These are phyloP conservation scores for Lupinus albus DNA, from an alignment of 306 rosid genomes.

Conservation along the genomic window DNA sequence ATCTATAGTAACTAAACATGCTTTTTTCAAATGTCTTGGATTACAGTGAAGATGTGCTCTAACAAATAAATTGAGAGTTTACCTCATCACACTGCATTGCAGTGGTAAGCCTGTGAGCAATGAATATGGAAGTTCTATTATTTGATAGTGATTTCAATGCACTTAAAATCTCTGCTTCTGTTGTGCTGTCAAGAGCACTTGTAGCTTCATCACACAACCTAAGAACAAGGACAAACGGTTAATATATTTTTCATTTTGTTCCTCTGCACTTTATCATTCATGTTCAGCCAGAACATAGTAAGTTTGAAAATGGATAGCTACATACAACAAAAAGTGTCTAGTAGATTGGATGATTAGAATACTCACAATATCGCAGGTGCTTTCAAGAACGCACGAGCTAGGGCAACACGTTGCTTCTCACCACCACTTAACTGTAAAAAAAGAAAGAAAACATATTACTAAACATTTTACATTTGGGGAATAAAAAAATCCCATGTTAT, in stretches of 20 bases:
- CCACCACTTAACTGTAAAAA: constrained; percentile 88
- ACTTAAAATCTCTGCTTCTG: constrained; percentile 89
- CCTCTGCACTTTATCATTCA: constrained; percentile 9
- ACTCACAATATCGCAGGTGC: constrained; percentile 89
- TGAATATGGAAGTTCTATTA: constrained; percentile 86
- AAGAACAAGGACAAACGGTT: constrained; percentile 18
- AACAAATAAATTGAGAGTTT: constrained; percentile 26
- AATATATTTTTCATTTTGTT: background rate
- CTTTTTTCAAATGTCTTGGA: background rate
- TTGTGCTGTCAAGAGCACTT: constrained; percentile 98
- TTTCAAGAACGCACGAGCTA: constrained; percentile 94
- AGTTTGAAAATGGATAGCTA: constrained; percentile 15
- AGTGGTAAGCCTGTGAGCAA: constrained; percentile 97
- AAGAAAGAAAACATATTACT: constrained; percentile 30
- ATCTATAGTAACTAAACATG: constrained; percentile 4
- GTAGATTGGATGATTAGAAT: constrained; percentile 30
- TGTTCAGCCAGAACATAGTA: constrained; percentile 4
- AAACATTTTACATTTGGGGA: background rate
- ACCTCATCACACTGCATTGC: constrained; percentile 99
- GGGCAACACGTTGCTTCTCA: constrained; percentile 96
- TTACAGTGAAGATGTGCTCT: background rate
- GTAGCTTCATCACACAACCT: constrained; percentile 99
- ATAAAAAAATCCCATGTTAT: background rate
- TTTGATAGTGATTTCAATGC: constrained; percentile 76
- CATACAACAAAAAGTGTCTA: constrained; percentile 4